Base-by-base conservation (phyloP, 106 monocot genomes). In the Dendrobium chrysotoxum region DNA sequence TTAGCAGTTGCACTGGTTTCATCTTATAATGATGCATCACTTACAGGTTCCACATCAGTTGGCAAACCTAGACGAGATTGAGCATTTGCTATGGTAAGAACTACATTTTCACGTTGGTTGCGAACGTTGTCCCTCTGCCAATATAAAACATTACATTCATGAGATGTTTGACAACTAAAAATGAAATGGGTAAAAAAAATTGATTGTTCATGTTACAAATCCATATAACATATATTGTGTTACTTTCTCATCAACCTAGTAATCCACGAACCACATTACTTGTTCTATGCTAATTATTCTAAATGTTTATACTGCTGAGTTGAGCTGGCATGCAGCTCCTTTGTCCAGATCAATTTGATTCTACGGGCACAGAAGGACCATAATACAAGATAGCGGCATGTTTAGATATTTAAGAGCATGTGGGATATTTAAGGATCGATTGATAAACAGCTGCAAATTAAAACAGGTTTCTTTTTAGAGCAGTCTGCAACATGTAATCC, bases 71-170 rank as follows among this genome's bases (percentile, higher is more conserved):
- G 86, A 53, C 88, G 86, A 87, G 93, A 87, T 65, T 99, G 99
- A 85, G 95, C 95, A 91, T 99, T 99, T 82, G 99, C 93, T 72
- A 93, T 47, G 20, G 83, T 81, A 39, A 99, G 85, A 77, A 95
- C 91, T 45, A 99, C 93, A 95, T 95, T 93, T 85, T 99, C 99
- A 78, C 95, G 92, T 77, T 99, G 95, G 79, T 99, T 99, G 28
- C 93, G 84, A 55, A 95, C 64, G 41, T 95, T 99, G 85, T 99
- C 99, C 79, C 87, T 91, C 99, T 99, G 89, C 67, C 46, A 74
- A 70, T 11, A 87, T 28, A 84, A 26, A 80, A 75, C 79, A 80
- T 80, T 57, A 26, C 54, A 84, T 9, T 6, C 39, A 76, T 77
- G 39, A 86, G 30, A 78, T 28, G 13, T 76, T 76, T 76, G 47